Evolutionary conservation across 257 asterid species (phyloP).

Genomic region (Galeopsis tetrahit): DNA sequence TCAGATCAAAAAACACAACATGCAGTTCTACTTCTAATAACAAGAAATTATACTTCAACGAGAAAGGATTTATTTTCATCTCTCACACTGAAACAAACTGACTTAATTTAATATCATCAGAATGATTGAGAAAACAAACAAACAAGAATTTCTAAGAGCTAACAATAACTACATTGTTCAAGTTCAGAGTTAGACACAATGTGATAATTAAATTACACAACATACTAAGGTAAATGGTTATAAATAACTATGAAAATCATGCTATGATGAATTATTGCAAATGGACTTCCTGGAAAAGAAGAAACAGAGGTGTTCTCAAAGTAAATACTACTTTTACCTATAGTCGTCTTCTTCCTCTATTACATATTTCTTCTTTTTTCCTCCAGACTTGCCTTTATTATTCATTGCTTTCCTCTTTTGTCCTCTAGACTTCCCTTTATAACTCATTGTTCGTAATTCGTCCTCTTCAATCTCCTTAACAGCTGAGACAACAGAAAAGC

Average conservation of each 20-base stretch:
- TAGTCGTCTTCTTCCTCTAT: neutral
- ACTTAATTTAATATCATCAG: neutral
- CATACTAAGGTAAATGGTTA: neutral
- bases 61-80: neutral
- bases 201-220: neutral
- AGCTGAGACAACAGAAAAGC: neutral
- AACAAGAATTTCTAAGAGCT: neutral
- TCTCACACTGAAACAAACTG: neutral
- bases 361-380: neutral
- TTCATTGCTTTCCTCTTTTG: constrained; percentile 1
- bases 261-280: neutral
- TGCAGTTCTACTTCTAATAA: neutral
- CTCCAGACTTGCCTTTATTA: neutral
- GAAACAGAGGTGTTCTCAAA: neutral
- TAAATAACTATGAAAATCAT: neutral
- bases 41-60: neutral
- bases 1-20: neutral
- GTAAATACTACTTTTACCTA: neutral
- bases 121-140: neutral
- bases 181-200: neutral
- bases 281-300: neutral
- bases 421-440: neutral
- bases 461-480: neutral
- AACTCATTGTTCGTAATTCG: neutral
- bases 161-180: neutral